Conservation (phyloP, 768 basidiomycete genomes). For the Amyloporia xantha region DNA sequence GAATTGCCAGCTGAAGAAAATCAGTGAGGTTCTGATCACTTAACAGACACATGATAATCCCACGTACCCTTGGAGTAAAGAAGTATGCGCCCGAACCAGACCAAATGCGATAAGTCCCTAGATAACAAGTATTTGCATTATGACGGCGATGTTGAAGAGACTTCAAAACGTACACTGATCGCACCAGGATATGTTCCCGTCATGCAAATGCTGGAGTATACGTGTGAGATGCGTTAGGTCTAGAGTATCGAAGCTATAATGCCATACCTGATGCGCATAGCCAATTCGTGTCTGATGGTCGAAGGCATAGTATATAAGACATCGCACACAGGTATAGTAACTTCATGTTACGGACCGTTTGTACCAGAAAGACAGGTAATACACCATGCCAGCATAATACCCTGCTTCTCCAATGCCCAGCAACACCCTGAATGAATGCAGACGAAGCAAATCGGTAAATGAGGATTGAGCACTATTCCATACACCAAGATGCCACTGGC, state of each 20-base stretch:
- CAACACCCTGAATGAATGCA: slow-evolving; percentile 46
- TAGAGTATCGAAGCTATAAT: not conserved
- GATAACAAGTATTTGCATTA: not conserved
- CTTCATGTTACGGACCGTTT: not conserved
- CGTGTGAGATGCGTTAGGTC: not conserved
- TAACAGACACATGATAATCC: too few species aligned
- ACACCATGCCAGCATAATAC: slow-evolving; percentile 56
- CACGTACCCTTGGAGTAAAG: slow-evolving; percentile 33
- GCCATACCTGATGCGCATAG: slow-evolving; percentile 40
- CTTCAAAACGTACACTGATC: slow-evolving; percentile 35
- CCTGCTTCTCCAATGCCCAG: slow-evolving; percentile 58
- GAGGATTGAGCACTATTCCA: too few species aligned
- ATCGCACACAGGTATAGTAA: not conserved
- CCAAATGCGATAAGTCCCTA: slow-evolving; percentile 53
- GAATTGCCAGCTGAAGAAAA: slow-evolving; percentile 45
- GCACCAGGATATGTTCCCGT: slow-evolving; percentile 52
- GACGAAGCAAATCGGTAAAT: too few species aligned
- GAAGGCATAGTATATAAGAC: too few species aligned
- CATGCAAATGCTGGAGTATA: slow-evolving; percentile 40
- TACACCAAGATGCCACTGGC: too few species aligned
- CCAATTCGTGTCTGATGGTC: slow-evolving; percentile 38
- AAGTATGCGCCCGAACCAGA: slow-evolving; percentile 45
- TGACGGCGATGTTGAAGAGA: not conserved
- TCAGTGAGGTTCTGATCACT: not conserved
- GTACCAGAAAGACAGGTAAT: slow-evolving; percentile 53